These are phyloP conservation scores for Scleroderma bovista DNA, from an alignment of 768 basidiomycete genomes.

Conservation along the genomic window DNA sequence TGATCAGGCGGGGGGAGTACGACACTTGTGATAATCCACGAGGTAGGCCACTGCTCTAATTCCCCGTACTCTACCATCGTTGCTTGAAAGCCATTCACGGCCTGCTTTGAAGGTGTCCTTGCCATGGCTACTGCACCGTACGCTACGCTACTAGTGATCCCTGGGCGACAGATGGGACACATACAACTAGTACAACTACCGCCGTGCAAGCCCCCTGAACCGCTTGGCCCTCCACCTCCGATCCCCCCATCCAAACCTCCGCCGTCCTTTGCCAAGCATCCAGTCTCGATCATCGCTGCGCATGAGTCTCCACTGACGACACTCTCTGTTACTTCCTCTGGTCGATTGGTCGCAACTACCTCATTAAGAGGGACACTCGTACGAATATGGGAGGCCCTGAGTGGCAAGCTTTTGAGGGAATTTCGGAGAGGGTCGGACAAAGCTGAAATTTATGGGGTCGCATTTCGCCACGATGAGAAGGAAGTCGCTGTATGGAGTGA, in stretches of 20 bases:
- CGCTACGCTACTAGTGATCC: slow-evolving; percentile 79
- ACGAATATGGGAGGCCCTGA: slow-evolving; percentile 75
- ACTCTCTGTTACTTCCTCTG: slow-evolving; percentile 71
- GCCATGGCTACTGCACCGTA: slow-evolving; percentile 73
- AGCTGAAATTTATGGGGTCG: slow-evolving; percentile 87
- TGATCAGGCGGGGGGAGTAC: slow-evolving; percentile 68
- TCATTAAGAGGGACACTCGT: slow-evolving; percentile 81
- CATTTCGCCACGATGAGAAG: slow-evolving; percentile 79
- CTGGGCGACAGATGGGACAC: slow-evolving; percentile 82
- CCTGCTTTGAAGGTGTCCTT: slow-evolving; percentile 54
- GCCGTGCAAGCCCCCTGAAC: slow-evolving; percentile 60
- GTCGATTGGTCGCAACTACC: slow-evolving; percentile 76
- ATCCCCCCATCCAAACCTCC: slow-evolving; percentile 50
- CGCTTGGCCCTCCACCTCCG: slow-evolving; percentile 51
- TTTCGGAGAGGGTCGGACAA: slow-evolving; percentile 84
- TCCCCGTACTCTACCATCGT: background rate
- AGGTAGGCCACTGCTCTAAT: slow-evolving; percentile 41
- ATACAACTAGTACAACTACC: slow-evolving; percentile 85
- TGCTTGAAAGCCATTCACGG: slow-evolving; percentile 3
- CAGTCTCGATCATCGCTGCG: slow-evolving; percentile 77
- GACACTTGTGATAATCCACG: slow-evolving; percentile 84
- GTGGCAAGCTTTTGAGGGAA: slow-evolving; percentile 72
- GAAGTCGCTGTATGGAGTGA: slow-evolving; percentile 93
- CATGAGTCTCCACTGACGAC: slow-evolving; percentile 78
- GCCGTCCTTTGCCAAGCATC: slow-evolving; percentile 52